phyloP scores from a whole-genome alignment of 192 early-diverging fungal genomes.

The Coemansia sp. region DNA sequence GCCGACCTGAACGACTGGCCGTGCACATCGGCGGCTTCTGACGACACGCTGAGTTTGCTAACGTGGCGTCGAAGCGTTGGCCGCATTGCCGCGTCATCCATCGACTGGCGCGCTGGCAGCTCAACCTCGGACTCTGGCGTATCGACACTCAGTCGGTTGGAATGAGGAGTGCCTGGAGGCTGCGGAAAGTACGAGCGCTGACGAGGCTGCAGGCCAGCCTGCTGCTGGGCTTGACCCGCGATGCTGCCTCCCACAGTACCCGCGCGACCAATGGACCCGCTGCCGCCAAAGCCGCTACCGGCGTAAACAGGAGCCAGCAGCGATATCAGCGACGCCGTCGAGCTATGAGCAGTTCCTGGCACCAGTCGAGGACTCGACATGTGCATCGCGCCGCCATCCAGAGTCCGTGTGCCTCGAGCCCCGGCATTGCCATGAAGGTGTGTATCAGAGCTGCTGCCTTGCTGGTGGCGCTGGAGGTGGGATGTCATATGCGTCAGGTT shows the following conservation, averaged over 20 bases:
- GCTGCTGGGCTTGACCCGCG: neutral
- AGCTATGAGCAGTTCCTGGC: conserved; percentile 38
- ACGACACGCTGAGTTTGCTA: conserved; percentile 46
- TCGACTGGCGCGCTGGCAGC: conserved; percentile 39
- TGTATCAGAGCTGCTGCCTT: conserved; percentile 9
- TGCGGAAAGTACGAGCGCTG: conserved; percentile 39
- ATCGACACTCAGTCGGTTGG: conserved; percentile 32
- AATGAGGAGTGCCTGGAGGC: conserved; percentile 10
- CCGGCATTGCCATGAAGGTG: conserved; percentile 10
- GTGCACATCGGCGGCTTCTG: conserved; percentile 26
- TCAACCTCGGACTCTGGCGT: conserved; percentile 35
- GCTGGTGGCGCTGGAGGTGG: conserved; percentile 14
- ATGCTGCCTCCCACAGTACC: conserved; percentile 6
- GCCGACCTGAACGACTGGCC: conserved; percentile 7
- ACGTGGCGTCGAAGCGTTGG: conserved; percentile 36
- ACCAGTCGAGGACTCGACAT: conserved; percentile 36
- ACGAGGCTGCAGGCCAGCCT: conserved; percentile 9
- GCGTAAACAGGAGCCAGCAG: conserved; percentile 19
- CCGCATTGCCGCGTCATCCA: conserved; percentile 38
- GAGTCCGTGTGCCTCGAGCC: conserved; percentile 12
- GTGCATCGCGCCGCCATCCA: conserved; percentile 12
- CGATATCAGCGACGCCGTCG: conserved; percentile 39
- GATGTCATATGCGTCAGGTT: neutral
- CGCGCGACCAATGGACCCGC: conserved; percentile 31
- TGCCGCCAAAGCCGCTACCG: conserved; percentile 9